Evolutionary conservation across 371 early-diverging fungal genomes (phyloP).

Genomic region (Batrachochytrium dendrobatidis): DNA sequence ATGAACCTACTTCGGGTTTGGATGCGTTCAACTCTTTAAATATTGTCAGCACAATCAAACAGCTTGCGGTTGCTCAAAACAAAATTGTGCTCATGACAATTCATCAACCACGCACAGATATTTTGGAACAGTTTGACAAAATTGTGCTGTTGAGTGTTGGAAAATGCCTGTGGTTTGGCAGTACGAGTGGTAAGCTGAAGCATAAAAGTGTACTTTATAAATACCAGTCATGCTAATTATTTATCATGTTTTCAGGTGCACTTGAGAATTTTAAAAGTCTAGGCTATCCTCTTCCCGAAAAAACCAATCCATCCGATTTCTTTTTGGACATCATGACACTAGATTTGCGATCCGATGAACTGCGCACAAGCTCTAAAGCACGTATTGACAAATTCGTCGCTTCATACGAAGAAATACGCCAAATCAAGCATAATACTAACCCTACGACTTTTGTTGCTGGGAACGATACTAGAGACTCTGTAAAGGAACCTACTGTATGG

Average conservation of each 20-base stretch:
- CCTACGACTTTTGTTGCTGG: neutral
- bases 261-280: neutral
- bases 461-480: neutral
- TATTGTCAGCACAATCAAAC: slow-evolving; percentile 48
- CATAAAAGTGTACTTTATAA: slow-evolving; percentile 53
- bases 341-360: slow-evolving; percentile 28
- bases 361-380: slow-evolving; percentile 14
- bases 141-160: slow-evolving; percentile 46
- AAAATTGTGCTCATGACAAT: slow-evolving; percentile 58
- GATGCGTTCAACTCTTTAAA: slow-evolving; percentile 70
- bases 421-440: neutral
- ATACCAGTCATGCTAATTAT: slow-evolving; percentile 3
- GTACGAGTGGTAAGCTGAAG: neutral
- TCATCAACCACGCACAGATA: slow-evolving; percentile 52
- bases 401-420: slow-evolving; percentile 14
- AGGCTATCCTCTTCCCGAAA: slow-evolving; percentile 58
- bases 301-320: slow-evolving; percentile 89
- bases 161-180: slow-evolving; percentile 46
- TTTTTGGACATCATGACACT: slow-evolving; percentile 51
- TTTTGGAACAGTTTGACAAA: slow-evolving; percentile 46
- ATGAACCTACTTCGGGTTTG: slow-evolving; percentile 73
- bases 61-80: slow-evolving; percentile 53
- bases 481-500: neutral
- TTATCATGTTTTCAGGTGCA: slow-evolving; percentile 10
- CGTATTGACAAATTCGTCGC: slow-evolving; percentile 28